A percentile compares a stretch with the other conserved stretches of the same genome.
Conservation (phyloP, 1,139 yeast species). For the Zhuliangozyma blackwelliae region DNA sequence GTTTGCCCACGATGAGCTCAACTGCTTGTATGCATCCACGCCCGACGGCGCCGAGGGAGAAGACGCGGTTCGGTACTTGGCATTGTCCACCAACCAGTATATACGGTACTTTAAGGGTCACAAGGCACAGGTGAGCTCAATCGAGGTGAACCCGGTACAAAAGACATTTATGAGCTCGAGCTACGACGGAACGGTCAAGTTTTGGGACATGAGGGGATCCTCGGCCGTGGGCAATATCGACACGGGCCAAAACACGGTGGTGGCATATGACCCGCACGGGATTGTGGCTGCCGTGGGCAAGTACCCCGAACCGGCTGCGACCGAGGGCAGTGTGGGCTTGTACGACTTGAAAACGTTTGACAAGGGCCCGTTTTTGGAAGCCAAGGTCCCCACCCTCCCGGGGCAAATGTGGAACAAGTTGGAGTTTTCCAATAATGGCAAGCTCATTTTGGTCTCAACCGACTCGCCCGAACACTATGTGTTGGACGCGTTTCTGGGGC, state of each 20-base stretch:
- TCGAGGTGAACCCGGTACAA: conserved; percentile 72
- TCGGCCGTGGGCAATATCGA: conserved; percentile 61
- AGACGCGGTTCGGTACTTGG: conserved; percentile 70
- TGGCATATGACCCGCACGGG: conserved; percentile 82
- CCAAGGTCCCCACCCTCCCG: conserved; percentile 23
- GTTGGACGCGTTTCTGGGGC: conserved; percentile 71
- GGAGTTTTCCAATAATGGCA: conserved; percentile 84
- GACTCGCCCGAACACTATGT: conserved; percentile 51
- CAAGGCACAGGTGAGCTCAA: conserved; percentile 61
- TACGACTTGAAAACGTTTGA: conserved; percentile 60
- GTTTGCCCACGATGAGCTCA: conserved; percentile 72
- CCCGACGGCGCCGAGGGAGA: conserved; percentile 42
- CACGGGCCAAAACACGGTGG: conserved; percentile 50
- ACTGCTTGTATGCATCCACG: conserved; percentile 82
- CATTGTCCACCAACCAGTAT: conserved; percentile 74
- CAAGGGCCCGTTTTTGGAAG: conserved; percentile 47
- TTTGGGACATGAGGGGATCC: conserved; percentile 78
- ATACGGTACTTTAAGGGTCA: conserved; percentile 88
- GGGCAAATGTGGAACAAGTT: conserved; percentile 55
- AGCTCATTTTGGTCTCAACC: conserved; percentile 64
- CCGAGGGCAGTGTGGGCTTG: conserved; percentile 47
- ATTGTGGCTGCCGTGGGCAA: conserved; percentile 72
- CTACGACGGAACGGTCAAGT: conserved; percentile 71
- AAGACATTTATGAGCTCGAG: conserved; percentile 70
- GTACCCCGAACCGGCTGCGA: conserved; percentile 15